Evolutionary conservation across 352 stramenopile genomes (phyloP).

Genomic region (Pythium plurisporium): DNA sequence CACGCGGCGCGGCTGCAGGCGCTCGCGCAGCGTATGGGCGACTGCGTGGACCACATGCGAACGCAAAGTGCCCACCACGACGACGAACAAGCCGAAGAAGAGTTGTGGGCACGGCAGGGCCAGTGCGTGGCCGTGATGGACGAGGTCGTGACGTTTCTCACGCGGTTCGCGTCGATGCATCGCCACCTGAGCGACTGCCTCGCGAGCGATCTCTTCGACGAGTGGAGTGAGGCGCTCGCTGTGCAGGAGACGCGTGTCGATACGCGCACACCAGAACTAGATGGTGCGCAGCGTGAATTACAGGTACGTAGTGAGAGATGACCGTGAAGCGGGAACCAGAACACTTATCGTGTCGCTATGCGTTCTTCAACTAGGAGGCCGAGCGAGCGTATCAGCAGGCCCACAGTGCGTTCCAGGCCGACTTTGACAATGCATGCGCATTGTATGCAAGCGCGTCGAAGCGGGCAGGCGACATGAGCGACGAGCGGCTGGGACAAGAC

Average conservation of each 20-base stretch:
- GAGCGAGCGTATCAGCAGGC: constrained; percentile 10
- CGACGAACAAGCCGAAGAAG: constrained; percentile 6
- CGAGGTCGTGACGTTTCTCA: constrained; percentile 32
- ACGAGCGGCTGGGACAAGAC: neutral
- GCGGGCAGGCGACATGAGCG: neutral
- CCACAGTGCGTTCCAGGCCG: constrained; percentile 2
- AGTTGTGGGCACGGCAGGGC: constrained; percentile 7
- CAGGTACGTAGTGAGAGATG: neutral
- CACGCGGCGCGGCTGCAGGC: constrained; percentile 20
- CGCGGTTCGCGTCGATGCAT: constrained; percentile 28
- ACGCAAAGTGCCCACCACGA: neutral
- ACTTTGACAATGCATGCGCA: constrained; percentile 11
- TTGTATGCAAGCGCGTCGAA: neutral
- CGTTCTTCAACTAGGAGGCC: neutral
- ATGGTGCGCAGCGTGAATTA: neutral
- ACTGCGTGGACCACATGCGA: constrained; percentile 23
- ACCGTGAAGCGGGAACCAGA: neutral
- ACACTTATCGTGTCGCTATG: neutral
- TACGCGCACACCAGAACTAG: constrained; percentile 9
- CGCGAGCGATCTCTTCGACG: constrained; percentile 19
- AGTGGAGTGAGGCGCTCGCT: constrained; percentile 19
- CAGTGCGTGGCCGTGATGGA: constrained; percentile 28
- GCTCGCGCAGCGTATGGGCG: constrained; percentile 21
- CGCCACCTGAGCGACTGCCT: constrained; percentile 25
- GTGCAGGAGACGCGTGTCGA: constrained; percentile 20